These are phyloP conservation scores for Eruca vesicaria DNA, from an alignment of 441 rosid genomes.

Conservation along the genomic window DNA sequence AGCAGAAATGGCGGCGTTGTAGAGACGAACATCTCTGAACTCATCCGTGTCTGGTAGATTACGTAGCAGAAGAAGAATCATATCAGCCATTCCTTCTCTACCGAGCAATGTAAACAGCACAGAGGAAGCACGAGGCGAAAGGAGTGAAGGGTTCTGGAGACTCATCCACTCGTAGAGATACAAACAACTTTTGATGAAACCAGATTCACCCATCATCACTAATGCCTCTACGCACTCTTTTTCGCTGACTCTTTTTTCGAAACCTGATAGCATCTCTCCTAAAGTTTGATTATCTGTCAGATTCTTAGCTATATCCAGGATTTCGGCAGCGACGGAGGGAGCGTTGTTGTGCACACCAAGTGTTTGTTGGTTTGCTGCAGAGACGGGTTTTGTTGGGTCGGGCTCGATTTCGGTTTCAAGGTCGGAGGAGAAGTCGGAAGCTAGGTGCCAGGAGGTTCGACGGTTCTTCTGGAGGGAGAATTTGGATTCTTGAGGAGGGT, in stretches of 20 bases:
- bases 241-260: conserved; percentile 40
- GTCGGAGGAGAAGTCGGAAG: conserved; percentile 32
- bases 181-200: conserved; percentile 50
- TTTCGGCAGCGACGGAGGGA: conserved; percentile 38
- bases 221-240: conserved; percentile 58
- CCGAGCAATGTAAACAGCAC: conserved; percentile 72
- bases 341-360: conserved; percentile 15
- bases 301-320: conserved; percentile 50
- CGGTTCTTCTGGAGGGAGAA: conserved; percentile 64
- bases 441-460: conserved; percentile 67
- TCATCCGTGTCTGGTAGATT: conserved; percentile 63
- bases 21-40: conserved; percentile 68
- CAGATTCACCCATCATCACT: conserved; percentile 56
- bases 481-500: conserved; percentile 53
- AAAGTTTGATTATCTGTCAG: conserved; percentile 56
- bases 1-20: conserved; percentile 74
- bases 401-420: conserved; percentile 20
- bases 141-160: conserved; percentile 66
- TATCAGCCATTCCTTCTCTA: conserved; percentile 57
- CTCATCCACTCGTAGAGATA: conserved; percentile 89
- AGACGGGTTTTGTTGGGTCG: neutral
- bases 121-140: conserved; percentile 67
- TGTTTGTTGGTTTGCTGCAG: conserved; percentile 23
- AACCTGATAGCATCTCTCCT: conserved; percentile 59
- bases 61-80: conserved; percentile 50